A percentile compares a stretch with the other conserved stretches of the same genome.
These are phyloP conservation scores for Trichoderma koningiopsis DNA, from an alignment of 2,329 filamentous ascomycete species.

Conservation along the genomic window DNA sequence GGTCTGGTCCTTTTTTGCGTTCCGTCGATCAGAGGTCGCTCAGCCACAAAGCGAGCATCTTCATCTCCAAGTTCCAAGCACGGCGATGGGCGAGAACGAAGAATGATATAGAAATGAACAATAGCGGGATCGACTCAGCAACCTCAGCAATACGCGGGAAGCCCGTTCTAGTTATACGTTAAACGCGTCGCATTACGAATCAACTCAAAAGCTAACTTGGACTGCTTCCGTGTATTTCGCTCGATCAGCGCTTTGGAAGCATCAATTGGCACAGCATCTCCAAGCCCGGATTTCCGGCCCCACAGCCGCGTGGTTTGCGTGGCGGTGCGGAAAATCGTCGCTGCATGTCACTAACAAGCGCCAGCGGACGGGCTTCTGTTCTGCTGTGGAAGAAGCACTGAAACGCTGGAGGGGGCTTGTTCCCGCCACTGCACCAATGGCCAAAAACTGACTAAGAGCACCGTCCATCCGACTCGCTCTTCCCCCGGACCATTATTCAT, in stretches of 20 bases:
- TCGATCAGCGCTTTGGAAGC: not conserved
- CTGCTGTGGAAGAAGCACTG: not conserved
- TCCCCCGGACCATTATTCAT: not conserved
- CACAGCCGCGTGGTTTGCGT: conserved; percentile 30
- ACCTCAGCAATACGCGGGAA: not conserved
- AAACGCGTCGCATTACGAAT: conserved; percentile 5
- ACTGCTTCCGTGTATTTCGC: not conserved
- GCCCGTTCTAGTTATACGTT: not conserved
- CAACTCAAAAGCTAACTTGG: not conserved
- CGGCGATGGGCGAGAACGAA: not conserved
- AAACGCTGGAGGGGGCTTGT: not conserved
- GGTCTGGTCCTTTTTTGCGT: not conserved
- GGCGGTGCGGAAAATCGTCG: conserved; percentile 29
- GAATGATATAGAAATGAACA: not conserved
- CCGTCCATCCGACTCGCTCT: conserved; percentile 1
- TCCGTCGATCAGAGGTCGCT: not conserved
- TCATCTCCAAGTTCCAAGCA: not conserved
- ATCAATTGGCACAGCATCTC: not conserved
- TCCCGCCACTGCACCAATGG: conserved; percentile 2
- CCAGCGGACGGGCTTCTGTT: not conserved
- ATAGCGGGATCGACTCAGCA: not conserved
- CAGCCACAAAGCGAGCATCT: not conserved
- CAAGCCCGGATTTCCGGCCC: conserved; percentile 25
- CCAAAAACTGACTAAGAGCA: not conserved
- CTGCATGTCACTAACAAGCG: not conserved